Conservation (phyloP, 805 yeast species). For the Candida golubevii region DNA sequence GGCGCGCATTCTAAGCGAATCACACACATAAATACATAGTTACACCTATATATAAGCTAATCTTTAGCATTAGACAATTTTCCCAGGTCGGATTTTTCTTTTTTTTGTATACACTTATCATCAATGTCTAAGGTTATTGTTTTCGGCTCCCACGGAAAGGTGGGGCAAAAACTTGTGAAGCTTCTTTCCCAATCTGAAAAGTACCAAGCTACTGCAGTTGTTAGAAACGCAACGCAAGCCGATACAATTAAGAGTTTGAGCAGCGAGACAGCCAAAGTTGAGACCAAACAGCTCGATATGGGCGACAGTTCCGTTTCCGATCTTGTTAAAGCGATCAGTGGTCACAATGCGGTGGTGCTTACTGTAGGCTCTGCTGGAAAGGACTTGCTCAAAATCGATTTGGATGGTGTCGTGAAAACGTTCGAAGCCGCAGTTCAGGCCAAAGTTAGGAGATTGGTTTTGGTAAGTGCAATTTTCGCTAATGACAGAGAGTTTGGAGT, state of each 20-base stretch:
- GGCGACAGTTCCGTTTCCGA: conserved; percentile 31
- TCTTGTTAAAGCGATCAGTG: conserved; percentile 37
- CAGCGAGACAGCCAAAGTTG: conserved; percentile 21
- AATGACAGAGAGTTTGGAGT: conserved; percentile 41
- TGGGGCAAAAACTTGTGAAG: conserved; percentile 47
- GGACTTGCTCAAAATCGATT: conserved; percentile 49
- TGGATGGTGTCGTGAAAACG: conserved; percentile 57
- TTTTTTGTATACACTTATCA: neutral
- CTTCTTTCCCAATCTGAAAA: conserved; percentile 22
- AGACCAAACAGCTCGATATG: conserved; percentile 36
- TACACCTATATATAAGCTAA: too few species aligned
- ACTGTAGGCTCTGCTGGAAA: conserved; percentile 63
- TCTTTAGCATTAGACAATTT: too few species aligned
- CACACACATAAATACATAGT: too few species aligned
- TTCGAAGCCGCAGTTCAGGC: conserved; percentile 50
- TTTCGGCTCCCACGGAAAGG: conserved; percentile 60
- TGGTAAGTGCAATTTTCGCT: conserved; percentile 56
- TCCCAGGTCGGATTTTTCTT: too few species aligned
- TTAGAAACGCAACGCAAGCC: conserved; percentile 45
- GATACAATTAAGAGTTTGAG: conserved; percentile 35
- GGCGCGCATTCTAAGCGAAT: conserved; percentile 1
- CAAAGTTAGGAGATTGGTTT: conserved; percentile 41
- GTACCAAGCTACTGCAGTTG: conserved; percentile 35
- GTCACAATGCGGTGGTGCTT: conserved; percentile 54
- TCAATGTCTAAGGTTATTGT: conserved; percentile 20